Evolutionary conservation across 495 filamentous ascomycete genomes (phyloP).

Genomic region (Evansstolkia leycettana): DNA sequence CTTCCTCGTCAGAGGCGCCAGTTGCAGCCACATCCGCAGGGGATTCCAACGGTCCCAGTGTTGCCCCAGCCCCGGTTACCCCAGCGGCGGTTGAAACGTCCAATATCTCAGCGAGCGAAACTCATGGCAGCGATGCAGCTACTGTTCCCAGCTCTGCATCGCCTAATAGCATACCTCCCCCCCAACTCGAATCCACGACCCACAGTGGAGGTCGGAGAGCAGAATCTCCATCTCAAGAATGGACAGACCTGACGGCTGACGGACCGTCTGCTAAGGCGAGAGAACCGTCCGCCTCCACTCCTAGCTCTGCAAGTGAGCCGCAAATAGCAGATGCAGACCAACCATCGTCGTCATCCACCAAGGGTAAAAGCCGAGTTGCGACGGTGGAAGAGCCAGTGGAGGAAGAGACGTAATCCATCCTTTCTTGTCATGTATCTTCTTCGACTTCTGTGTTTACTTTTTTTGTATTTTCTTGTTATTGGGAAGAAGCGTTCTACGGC

Average conservation of each 20-base stretch:
- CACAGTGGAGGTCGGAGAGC: slow-evolving; percentile 7
- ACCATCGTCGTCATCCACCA: slow-evolving; percentile 13
- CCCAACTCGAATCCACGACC: slow-evolving; percentile 5
- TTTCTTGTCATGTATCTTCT: not conserved
- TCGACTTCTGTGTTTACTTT: not conserved
- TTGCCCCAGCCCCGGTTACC: too few species aligned
- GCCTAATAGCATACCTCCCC: too few species aligned
- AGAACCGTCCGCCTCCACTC: too few species aligned
- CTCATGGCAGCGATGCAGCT: not conserved
- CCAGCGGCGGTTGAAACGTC: slow-evolving; percentile 4
- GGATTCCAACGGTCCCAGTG: not conserved
- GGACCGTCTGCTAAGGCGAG: slow-evolving; percentile 5
- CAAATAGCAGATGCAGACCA: slow-evolving; percentile 1
- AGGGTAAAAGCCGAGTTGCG: slow-evolving; percentile 33
- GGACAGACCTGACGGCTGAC: slow-evolving; percentile 19
- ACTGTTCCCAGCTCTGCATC: too few species aligned
- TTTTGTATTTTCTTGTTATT: slow-evolving; percentile 2
- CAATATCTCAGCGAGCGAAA: not conserved
- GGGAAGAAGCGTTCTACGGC: slow-evolving; percentile 17
- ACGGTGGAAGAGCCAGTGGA: slow-evolving; percentile 38
- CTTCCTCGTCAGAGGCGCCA: too few species aligned
- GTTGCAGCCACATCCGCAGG: too few species aligned
- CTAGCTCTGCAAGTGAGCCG: too few species aligned
- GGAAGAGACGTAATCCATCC: slow-evolving; percentile 23
- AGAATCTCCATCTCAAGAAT: slow-evolving; percentile 24